Base-by-base conservation (phyloP, 163 green algal species). In the Chloromonas sp. region DNA sequence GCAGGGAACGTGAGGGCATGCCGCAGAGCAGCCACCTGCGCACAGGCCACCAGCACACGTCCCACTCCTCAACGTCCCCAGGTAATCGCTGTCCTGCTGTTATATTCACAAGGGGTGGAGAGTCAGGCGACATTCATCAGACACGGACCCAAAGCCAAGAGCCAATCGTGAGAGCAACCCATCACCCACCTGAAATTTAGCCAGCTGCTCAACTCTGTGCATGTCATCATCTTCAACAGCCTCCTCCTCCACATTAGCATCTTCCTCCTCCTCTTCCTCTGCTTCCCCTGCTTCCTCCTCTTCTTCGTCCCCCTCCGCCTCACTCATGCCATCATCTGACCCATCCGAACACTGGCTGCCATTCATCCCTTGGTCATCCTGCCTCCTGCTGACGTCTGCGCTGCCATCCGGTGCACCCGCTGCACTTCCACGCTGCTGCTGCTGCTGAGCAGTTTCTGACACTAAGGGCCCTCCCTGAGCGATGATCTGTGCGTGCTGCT, bases 1-100 rank as follows among this genome's bases (percentile, higher is more conserved):
- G 84, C 86, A 0, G 97, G 96, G 84, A 98, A 98, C 15, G 81
- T 84, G 79, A 98, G 87, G 2, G 95, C 96, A 84, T 98, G 96
- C 11, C 83, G 83, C 85, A 98, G 85, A 60, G 91, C 93, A 14
- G 89, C 84, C 79, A 90, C 81, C 90, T 98, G 96, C 61, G 82
- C 60, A 14, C 13, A 36, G 13, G 71, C 71, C 71, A 79, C 13
- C 5, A 5, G 36, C 36, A 36, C 36, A 36, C 36, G 36, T 36
- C 36, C 36, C 36, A 36, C 36, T 36, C 36, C 36, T 36, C 36
- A 36, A 36, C 36, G 36, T 36, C 36, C 36, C 36, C 36, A 36
- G 36, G 36, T 36, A 36, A 36, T 36, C 36, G 36, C 36, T 36
- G 36, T 36, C 36, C 36, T 36, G 36, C 36, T 36, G 36, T 36